A percentile compares a stretch with the other conserved stretches of the same genome.
Conservation (phyloP, 371 early-diverging fungal genomes). For the Mortierella sp. region DNA sequence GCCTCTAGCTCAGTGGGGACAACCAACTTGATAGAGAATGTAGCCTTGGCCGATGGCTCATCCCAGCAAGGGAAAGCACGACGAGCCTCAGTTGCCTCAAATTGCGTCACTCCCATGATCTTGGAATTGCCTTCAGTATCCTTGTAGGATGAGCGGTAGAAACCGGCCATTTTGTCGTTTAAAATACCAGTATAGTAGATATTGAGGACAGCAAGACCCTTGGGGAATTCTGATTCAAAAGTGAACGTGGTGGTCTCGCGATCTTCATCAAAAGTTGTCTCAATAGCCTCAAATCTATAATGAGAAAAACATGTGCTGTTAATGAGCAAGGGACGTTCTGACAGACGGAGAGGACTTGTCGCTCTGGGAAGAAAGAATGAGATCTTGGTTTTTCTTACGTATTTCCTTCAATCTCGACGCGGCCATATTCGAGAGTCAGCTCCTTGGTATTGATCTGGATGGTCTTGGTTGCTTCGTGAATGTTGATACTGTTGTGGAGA, state of each 20-base stretch:
- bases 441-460: slow-evolving; percentile 76
- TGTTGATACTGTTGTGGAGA: slow-evolving; percentile 52
- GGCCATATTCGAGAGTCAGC: slow-evolving; percentile 58
- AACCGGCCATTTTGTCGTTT: slow-evolving; percentile 89
- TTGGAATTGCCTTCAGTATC: slow-evolving; percentile 72
- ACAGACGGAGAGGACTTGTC: slow-evolving; percentile 30
- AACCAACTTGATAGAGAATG: slow-evolving; percentile 85
- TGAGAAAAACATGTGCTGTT: no score
- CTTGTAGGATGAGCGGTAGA: slow-evolving; percentile 85
- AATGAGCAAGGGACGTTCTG: no score
- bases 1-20: slow-evolving; percentile 76
- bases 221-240: slow-evolving; percentile 66
- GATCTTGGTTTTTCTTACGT: slow-evolving; percentile 24
- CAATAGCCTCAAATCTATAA: slow-evolving; percentile 34
- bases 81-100: slow-evolving; percentile 93
- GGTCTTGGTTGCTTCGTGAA: slow-evolving; percentile 66
- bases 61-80: slow-evolving; percentile 95
- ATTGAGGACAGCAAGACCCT: slow-evolving; percentile 65
- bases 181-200: slow-evolving; percentile 78
- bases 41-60: slow-evolving; percentile 91
- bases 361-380: background rate
- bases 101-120: slow-evolving; percentile 91
- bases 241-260: slow-evolving; percentile 72
- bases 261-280: slow-evolving; percentile 69
- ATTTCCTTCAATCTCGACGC: slow-evolving; percentile 40